Conservation (phyloP, 768 basidiomycete species). For the Tricholoma furcatifolium region DNA sequence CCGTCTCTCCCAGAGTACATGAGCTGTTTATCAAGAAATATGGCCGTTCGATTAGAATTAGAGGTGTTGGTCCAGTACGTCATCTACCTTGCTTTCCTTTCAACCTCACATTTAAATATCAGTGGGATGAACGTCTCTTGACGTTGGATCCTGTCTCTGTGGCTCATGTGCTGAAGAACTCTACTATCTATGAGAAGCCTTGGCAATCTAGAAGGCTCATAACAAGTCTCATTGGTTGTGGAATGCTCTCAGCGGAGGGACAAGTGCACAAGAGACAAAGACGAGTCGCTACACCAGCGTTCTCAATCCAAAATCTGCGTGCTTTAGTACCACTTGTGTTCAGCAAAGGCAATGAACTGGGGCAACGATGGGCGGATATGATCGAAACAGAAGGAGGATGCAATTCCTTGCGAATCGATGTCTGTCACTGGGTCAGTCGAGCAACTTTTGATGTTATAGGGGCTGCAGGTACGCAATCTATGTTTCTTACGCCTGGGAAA, state of each 20-base stretch:
- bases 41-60: slow-evolving; percentile 69
- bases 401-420: slow-evolving; percentile 52
- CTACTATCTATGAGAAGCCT: slow-evolving; percentile 79
- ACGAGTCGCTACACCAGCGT: slow-evolving; percentile 73
- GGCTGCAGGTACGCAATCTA: slow-evolving; percentile 58
- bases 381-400: slow-evolving; percentile 24
- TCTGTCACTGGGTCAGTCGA: slow-evolving; percentile 78
- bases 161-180: slow-evolving; percentile 70
- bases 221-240: slow-evolving; percentile 76
- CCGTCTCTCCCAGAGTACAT: slow-evolving; percentile 51
- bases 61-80: slow-evolving; percentile 69
- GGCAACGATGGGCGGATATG: slow-evolving; percentile 58
- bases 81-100: background rate
- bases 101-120: background rate
- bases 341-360: slow-evolving; percentile 61
- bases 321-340: slow-evolving; percentile 73
- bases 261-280: slow-evolving; percentile 77
- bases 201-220: slow-evolving; percentile 76
- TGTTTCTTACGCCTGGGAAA: background rate
- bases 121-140: slow-evolving; percentile 81
- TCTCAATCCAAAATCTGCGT: slow-evolving; percentile 76
- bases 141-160: slow-evolving; percentile 80
- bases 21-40: slow-evolving; percentile 54
- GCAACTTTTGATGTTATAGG: slow-evolving; percentile 92
- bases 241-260: slow-evolving; percentile 80